These are phyloP conservation scores for Pouteria campechiana DNA, from an alignment of 179 eudicot genomes.

Conservation along the genomic window DNA sequence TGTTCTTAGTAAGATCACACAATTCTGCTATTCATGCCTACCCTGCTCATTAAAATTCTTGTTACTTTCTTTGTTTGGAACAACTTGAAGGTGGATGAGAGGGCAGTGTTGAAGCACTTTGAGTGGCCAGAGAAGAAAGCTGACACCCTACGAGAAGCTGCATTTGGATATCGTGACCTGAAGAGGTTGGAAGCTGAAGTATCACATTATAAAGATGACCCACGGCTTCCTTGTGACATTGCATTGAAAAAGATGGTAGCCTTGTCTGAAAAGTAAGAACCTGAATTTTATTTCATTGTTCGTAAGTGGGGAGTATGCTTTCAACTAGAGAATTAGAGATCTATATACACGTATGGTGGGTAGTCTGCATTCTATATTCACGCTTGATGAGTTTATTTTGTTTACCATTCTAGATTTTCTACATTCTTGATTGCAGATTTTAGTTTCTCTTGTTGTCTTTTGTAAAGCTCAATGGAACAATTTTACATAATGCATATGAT, in stretches of 20 bases:
- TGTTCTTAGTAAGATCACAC: neutral
- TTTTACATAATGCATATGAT: too few relatives aligned
- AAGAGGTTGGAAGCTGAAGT: conserved; percentile 66
- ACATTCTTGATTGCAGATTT: neutral
- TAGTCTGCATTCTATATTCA: too few relatives aligned
- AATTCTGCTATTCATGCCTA: neutral
- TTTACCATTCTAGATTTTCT: neutral
- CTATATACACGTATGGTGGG: too few relatives aligned
- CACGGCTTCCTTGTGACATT: conserved; percentile 50
- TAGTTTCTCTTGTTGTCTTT: neutral
- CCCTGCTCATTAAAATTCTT: neutral
- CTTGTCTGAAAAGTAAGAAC: conserved; percentile 63
- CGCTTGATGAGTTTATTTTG: too few relatives aligned
- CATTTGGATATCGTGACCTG: conserved; percentile 68
- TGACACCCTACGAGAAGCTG: conserved; percentile 73
- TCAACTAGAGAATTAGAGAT: too few relatives aligned
- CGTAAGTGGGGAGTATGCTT: too few relatives aligned
- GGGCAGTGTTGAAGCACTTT: conserved; percentile 86
- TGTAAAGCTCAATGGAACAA: neutral
- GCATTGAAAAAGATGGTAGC: conserved; percentile 68
- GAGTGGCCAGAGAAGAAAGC: conserved; percentile 90
- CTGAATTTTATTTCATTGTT: neutral
- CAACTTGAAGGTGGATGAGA: conserved; percentile 67
- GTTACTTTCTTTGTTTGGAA: neutral
- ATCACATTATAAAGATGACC: conserved; percentile 36